These are phyloP conservation scores for Aotearoamyces nothofagi DNA, from an alignment of 2,329 filamentous ascomycete species.

Conservation along the genomic window DNA sequence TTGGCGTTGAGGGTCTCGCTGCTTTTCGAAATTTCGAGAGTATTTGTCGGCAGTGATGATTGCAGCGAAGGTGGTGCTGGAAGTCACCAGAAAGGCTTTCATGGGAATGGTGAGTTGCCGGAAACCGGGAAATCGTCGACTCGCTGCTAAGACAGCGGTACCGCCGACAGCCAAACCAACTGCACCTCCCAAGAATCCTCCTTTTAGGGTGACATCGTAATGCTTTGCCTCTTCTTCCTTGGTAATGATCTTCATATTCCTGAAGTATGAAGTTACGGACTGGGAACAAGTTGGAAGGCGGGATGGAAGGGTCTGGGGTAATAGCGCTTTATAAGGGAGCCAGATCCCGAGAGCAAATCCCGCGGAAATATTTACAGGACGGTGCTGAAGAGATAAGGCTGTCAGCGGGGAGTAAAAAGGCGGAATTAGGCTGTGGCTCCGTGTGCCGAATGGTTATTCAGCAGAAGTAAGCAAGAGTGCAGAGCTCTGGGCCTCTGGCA, in stretches of 20 bases:
- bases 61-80: constrained; percentile 66
- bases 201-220: constrained; percentile 67
- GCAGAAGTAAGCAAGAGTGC: too few relatives aligned
- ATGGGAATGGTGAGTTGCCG: constrained; percentile 75
- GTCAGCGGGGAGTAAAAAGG: too few relatives aligned
- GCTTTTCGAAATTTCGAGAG: constrained; percentile 54
- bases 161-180: constrained; percentile 53
- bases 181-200: constrained; percentile 59
- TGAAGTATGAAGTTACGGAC: too few relatives aligned
- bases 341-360: too few relatives aligned
- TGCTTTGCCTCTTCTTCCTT: constrained; percentile 84
- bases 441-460: too few relatives aligned
- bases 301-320: too few relatives aligned
- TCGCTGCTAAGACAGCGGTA: constrained; percentile 49
- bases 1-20: constrained; percentile 22
- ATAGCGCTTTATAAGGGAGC: too few relatives aligned
- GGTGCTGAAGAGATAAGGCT: too few relatives aligned
- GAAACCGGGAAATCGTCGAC: constrained; percentile 59
- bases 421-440: too few relatives aligned
- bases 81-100: constrained; percentile 79
- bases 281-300: too few relatives aligned
- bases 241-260: constrained; percentile 87
- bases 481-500: too few relatives aligned
- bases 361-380: too few relatives aligned
- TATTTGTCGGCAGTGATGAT: constrained; percentile 75